phyloP scores from a whole-genome alignment of 805 yeast genomes.

The Saturnispora silvae region DNA sequence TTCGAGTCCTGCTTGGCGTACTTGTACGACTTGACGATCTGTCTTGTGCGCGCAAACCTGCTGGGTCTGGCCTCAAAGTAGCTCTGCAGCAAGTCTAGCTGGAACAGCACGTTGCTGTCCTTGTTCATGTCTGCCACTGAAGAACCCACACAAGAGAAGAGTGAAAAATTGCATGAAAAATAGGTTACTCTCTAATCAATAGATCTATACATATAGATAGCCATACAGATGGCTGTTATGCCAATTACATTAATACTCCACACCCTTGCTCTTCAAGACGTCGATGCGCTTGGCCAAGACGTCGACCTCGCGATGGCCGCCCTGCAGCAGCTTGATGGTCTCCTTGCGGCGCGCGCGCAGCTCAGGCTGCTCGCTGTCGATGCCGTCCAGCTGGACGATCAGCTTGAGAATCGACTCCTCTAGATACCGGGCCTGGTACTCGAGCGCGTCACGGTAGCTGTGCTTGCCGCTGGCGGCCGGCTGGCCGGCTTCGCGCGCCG shows the following conservation, averaged over 20 bases:
- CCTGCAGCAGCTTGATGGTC: slow-evolving; percentile 51
- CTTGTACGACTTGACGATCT: slow-evolving; percentile 34
- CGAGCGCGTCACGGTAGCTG: slow-evolving; percentile 19
- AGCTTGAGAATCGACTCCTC: slow-evolving; percentile 62
- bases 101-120: slow-evolving; percentile 39
- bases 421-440: slow-evolving; percentile 44
- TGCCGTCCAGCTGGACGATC: slow-evolving; percentile 54
- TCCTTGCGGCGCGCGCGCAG: slow-evolving; percentile 50
- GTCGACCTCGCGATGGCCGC: slow-evolving; percentile 46
- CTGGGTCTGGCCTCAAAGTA: slow-evolving; percentile 37
- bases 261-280: slow-evolving; percentile 12
- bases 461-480: not conserved
- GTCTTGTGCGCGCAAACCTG: slow-evolving; percentile 39
- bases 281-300: slow-evolving; percentile 16
- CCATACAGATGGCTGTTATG: no score
- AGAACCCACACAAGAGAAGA: no score
- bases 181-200: no score
- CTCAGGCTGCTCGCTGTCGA: slow-evolving; percentile 35
- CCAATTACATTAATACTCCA: slow-evolving; percentile 5
- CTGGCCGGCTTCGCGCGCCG: slow-evolving; percentile 4
- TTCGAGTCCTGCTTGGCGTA: slow-evolving; percentile 9
- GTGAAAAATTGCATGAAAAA: no score
- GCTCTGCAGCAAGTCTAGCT: slow-evolving; percentile 45
- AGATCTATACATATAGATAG: no score
- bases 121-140: slow-evolving; percentile 14